Evolutionary conservation across 306 rosid genomes (phyloP).

Genomic region (Ziziphus jujuba): DNA sequence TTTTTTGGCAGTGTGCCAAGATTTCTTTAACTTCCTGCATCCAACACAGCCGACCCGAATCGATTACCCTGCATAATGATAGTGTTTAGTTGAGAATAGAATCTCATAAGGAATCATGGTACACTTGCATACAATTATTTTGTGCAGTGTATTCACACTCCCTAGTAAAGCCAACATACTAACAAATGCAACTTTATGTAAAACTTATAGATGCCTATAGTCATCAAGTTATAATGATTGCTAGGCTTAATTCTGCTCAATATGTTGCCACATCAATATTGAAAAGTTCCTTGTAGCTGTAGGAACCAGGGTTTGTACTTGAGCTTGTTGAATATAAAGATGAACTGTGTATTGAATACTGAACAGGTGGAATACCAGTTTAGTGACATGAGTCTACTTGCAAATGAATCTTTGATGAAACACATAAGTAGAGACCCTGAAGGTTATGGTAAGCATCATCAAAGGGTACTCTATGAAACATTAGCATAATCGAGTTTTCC

Average conservation of each 20-base stretch:
- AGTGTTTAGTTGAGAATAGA: no score
- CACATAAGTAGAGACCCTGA: conserved; percentile 88
- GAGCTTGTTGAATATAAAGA: not conserved
- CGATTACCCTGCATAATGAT: no score
- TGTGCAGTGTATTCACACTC: not conserved
- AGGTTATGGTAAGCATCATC: conserved; percentile 69
- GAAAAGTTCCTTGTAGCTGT: no score
- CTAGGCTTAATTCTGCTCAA: not conserved
- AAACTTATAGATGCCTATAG: not conserved
- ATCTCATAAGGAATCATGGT: no score
- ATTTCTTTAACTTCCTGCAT: no score
- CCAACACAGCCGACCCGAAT: no score
- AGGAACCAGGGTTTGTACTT: no score
- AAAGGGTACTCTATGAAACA: not conserved
- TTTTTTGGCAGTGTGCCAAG: no score
- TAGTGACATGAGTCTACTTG: conserved; percentile 85
- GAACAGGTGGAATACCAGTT: conserved; percentile 88
- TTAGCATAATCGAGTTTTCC: not conserved
- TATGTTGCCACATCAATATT: not conserved
- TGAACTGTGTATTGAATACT: conserved; percentile 21
- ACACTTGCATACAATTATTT: no score
- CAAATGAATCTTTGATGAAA: conserved; percentile 79
- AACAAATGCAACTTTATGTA: not conserved
- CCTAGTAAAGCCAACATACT: not conserved
- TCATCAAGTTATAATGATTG: not conserved